Percentiles rank a stretch among this genome's conserved stretches.
Evolutionary conservation across 208 protist genomes (phyloP).

Genomic region (Crithidia expoeki): DNA sequence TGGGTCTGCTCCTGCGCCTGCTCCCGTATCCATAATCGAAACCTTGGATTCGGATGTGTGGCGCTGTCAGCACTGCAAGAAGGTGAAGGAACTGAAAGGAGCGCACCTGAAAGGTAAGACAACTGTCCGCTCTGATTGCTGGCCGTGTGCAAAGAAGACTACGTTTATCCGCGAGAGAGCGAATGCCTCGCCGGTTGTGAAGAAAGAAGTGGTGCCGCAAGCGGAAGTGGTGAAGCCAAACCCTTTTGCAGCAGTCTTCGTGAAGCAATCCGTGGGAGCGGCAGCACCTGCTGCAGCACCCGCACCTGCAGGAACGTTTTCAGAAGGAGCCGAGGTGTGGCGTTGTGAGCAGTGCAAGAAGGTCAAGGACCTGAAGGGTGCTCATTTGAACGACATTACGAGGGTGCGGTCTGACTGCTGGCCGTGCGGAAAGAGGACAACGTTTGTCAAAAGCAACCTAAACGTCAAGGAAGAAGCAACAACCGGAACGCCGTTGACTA

Average conservation of each 20-base stretch:
- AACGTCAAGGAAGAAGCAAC: constrained; percentile 22
- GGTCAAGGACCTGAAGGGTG: constrained; percentile 48
- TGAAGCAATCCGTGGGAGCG: no score
- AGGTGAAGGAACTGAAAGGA: constrained; percentile 54
- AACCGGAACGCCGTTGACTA: background rate
- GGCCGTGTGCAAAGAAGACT: constrained; percentile 50
- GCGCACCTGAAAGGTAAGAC: constrained; percentile 46
- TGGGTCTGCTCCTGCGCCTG: no score
- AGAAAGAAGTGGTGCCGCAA: background rate
- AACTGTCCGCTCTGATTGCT: constrained; percentile 55
- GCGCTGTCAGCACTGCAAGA: constrained; percentile 48
- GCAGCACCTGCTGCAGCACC: no score
- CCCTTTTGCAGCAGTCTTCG: no score
- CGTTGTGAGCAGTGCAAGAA: constrained; percentile 44
- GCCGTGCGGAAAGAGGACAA: constrained; percentile 51
- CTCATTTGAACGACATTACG: constrained; percentile 44
- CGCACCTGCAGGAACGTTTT: no score
- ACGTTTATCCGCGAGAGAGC: background rate
- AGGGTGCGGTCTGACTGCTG: constrained; percentile 59
- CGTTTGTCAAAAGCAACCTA: constrained; percentile 35
- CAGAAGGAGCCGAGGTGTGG: constrained; percentile 28
- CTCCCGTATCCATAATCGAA: no score
- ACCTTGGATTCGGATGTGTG: constrained; percentile 21
- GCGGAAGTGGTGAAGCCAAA: background rate
- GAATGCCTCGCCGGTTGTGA: background rate